Evolutionary conservation across 83 land plant genomes (phyloP), one percentile per base, ranked within the genome.

Genomic region (Diphasiastrum complanatum): DNA sequence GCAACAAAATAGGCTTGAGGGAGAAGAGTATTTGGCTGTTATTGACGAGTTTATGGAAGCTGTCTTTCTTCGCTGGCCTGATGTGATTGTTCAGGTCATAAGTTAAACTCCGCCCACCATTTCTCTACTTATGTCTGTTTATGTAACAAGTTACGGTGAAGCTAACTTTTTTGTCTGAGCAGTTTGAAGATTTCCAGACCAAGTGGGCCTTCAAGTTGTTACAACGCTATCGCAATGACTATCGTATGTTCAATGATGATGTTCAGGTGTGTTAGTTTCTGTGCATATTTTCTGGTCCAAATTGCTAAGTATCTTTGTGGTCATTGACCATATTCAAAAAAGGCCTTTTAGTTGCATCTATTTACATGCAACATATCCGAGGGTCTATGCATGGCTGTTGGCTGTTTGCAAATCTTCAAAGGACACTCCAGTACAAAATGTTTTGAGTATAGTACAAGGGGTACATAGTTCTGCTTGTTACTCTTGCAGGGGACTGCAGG

Each of bases 121-220:
- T 2, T 54, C 20, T 14, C 3, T 5, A 3, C 4, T 30, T 64
- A n/a, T 1, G n/a, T 50, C 28, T 31, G 19, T 26, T 48, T 4
- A 49, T 29, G 32, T 6, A 25, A 33, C 12, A 36, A 25, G 26
- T 64, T 46, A 26, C 31, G 22, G 43, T 0, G 31, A 24, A 51
- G 26, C 3, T 52, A 31, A 26, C 47, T 28, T 27, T 23, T 43
- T 61, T 26, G 20, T 29, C 60, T 69, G 12, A 60, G 37, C 76
- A 93, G 99, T 95, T 95, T 81, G 99, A 95, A 78, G 99, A 95
- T 73, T 95, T 95, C 33, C 99, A 95, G 59, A 89, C 85, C 68
- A 95, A 95, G 71, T 95, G 99, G 99, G 99, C 99, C 22, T 89
- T 89, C 71, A 85, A 89, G 73, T 68, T 95, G 31, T 75, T 95